Conservation (phyloP, 2,329 filamentous ascomycete genomes). For the Colletotrichum brevisporum region DNA sequence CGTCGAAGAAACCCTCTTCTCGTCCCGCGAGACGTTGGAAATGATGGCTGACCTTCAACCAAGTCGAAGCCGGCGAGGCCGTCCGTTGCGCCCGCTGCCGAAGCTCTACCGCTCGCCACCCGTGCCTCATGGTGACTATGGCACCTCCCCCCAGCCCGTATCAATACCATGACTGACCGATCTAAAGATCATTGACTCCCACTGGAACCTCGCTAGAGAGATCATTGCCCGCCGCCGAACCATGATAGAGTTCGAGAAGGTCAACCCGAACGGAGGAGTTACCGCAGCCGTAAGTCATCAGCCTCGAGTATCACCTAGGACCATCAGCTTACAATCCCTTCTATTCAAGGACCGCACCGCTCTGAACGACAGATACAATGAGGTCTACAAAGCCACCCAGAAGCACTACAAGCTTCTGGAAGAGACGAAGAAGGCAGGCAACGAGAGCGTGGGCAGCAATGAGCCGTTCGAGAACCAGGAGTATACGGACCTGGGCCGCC, state of each 20-base stretch:
- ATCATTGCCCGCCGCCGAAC: not conserved
- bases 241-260: not conserved
- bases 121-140: not conserved
- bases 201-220: conserved; percentile 1
- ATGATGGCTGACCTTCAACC: not conserved
- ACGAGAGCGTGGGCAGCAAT: not conserved
- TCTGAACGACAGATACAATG: not conserved
- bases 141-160: not conserved
- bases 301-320: too few species aligned
- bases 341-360: not conserved
- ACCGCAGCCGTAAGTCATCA: not conserved
- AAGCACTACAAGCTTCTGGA: not conserved
- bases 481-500: too few species aligned
- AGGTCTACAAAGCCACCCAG: not conserved
- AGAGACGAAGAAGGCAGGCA: not conserved
- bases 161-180: not conserved
- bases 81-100: not conserved
- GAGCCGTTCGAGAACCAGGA: too few species aligned
- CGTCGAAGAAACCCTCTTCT: too few species aligned
- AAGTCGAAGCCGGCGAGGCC: not conserved
- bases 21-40: not conserved
- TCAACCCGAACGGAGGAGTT: not conserved
- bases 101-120: too few species aligned
- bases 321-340: not conserved
- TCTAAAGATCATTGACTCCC: not conserved